Evolutionary conservation across 2,329 filamentous ascomycete species (phyloP), one percentile per base, ranked within the genome.

Genomic region (Sclerotinia glacialis): DNA sequence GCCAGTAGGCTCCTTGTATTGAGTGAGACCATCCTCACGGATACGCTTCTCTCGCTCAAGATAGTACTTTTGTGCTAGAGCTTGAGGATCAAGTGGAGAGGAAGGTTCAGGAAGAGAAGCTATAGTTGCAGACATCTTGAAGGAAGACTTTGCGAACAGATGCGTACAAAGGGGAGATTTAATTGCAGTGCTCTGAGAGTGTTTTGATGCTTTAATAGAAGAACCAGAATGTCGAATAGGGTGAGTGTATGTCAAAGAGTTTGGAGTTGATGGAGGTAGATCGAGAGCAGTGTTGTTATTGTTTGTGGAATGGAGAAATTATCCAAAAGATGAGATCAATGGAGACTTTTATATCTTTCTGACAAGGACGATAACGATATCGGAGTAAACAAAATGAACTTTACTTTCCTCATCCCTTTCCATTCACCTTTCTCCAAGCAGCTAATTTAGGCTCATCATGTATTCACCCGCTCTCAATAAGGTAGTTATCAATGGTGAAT

Each of bases 1-100:
- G 9, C 64, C 64, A 16, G 40, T 60, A 12, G 64, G 55, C 42
- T 66, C 64, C 50, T 63, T 61, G 58, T 66, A 66, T 37, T 66
- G 64, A 37, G 56, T 61, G 18, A 61, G 56, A 16, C 64, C 64
- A 47, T 66, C 64, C 34, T 37, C 64, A 47, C 64, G 64, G 12
- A 66, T 21, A 26, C 64, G 44, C 56, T 63, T 66, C 47, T 61
- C 56, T 40, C 58, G 28, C 42, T 66, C 64, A 4, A 52, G 26
- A 21, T 28, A 18, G 31, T 66, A 66, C 31, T 63, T 66, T 60
- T 63, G 56, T 23, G 56, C 49, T 23, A 66, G 28, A 21, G 46
- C 34, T 42, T 52, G 58, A 44, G 64, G 56, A 21, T 66, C 28
- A 28, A 66, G 31, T 5, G 63, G n/a, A 6, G 42, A 59, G 40